Evolutionary conservation across 257 asterid genomes (phyloP), one percentile per base, ranked within the genome.

Genomic region (Scutellaria baicalensis): DNA sequence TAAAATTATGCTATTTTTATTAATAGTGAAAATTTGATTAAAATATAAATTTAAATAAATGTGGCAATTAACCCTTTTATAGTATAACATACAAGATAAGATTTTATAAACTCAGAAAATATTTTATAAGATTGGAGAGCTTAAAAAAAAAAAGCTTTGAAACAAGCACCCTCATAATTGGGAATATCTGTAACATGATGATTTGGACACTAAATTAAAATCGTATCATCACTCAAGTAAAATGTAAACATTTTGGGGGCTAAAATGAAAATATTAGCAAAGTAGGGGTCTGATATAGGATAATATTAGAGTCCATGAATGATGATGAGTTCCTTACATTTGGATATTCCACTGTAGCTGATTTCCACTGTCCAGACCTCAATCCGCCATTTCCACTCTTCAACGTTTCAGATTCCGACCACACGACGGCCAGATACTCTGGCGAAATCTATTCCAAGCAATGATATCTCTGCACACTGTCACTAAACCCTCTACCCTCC

Each of bases 381-480:
- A 59, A 60, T 59, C 77, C 77, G 70, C 73, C 76, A 35, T 67
- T 50, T 51, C 36, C 42, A 49, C 56, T 50, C 56, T 20, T 45
- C 58, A 4, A 69, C 33, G 3, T 59, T 64, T 58, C 68, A 64
- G 71, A 69, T 74, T 74, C 54, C 40, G 20, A 21, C n/a, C 23
- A 18, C 38, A 48, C 52, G 43, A 35, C 77, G 45, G 39, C 76
- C 59, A 54, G 27, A 35, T 17, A 35, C 35, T 9, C 64, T 77
- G 77, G 84, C 79, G 72, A 21, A 59, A 42, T 59, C 43, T 31
- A 45, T 51, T 16, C 50, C 70, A 20, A 77, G 78, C 62, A 48
- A 88, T 90, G 91, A 42, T 83, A 42, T 72, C 90, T 65, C 86
- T 84, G 59, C 87, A 84, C 18, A 79, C 84, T 16, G 80, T 88